Base-by-base conservation (phyloP, 2,329 filamentous ascomycete genomes). In the Xylaria sp. region DNA sequence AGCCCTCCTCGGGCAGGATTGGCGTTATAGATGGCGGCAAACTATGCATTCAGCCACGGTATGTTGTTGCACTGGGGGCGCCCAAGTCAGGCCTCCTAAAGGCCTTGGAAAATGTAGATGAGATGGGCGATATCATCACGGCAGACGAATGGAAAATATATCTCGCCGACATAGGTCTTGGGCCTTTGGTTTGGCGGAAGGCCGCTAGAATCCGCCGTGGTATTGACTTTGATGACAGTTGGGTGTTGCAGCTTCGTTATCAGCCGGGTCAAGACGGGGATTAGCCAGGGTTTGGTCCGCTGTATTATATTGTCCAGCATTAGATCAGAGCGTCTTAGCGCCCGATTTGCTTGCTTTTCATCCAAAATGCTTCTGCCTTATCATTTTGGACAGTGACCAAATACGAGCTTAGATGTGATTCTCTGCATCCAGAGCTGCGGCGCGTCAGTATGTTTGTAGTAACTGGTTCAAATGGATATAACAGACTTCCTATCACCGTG, bases 111-210 rank as follows among this genome's bases (percentile, higher is more conserved):
- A 86, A 86, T 6, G 88, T 86, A 0, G 85, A 87, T 55, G 86
- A 83, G 2, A 76, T 80, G 10, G 83, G 83, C 18, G 81, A 81
- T 15, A 81, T 81, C 25, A 78, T 60, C 76, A 83, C 71, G 52
- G 85, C 86, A 32, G 86, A 88, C 23, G 84, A 88, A 66, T 97
- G 94, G 94, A 89, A 91, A 61, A 82, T 98, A 1, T 93, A 89
- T 76, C 88, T 98, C 13, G 93, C 91, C 2, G 96, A 99, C 78
- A 91, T 97, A 72, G 95, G 96, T 0, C 87, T 97, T 15, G 90
- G 90, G 1, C 90, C 93, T 66, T 88, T 91, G 4, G 93, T 94
- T 3, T 97, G 94, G 91, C 91, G 91, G 76, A 93, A 93, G 78
- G 92, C 92, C 2, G 93, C 92, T 4, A 90, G 92, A 77, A 88